Evolutionary conservation across 1,284 basidiomycete genomes (phyloP).

Genomic region (Coniferiporia weirii): DNA sequence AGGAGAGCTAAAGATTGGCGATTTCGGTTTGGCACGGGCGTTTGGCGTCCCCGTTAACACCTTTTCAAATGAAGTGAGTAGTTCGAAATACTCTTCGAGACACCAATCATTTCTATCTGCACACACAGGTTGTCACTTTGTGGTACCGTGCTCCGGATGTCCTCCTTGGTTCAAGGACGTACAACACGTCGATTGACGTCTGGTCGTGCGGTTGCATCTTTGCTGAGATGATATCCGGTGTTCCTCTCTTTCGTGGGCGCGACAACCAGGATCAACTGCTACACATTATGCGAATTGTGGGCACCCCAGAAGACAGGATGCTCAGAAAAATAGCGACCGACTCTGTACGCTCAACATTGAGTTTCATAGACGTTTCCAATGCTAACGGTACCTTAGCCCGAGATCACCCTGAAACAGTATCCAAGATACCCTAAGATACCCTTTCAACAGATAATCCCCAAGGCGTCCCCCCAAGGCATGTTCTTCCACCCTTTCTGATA

Average conservation of each 20-base stretch:
- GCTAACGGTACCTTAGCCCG: conserved; percentile 56
- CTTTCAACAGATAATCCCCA: conserved; percentile 85
- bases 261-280: conserved; percentile 98
- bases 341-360: conserved; percentile 48
- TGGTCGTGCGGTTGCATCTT: conserved; percentile 99
- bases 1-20: conserved; percentile 96
- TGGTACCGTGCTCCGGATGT: conserved; percentile 99
- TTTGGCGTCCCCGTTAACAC: conserved; percentile 96
- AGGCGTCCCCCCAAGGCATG: conserved; percentile 84
- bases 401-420: conserved; percentile 84
- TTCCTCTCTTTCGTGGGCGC: conserved; percentile 93
- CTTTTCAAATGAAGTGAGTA: conserved; percentile 85
- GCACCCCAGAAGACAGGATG: conserved; percentile 89
- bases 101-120: not conserved
- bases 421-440: conserved; percentile 91
- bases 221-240: conserved; percentile 97
- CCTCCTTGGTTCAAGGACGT: conserved; percentile 93
- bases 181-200: conserved; percentile 98
- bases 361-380: conserved; percentile 1
- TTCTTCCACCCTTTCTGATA: not conserved
- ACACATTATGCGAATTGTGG: conserved; percentile 96
- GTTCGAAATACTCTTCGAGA: not conserved
- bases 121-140: conserved; percentile 83
- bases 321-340: conserved; percentile 89
- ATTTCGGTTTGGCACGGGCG: conserved; percentile 91